Conservation (phyloP, 352 stramenopile species). For the Phytophthora palmivora region DNA sequence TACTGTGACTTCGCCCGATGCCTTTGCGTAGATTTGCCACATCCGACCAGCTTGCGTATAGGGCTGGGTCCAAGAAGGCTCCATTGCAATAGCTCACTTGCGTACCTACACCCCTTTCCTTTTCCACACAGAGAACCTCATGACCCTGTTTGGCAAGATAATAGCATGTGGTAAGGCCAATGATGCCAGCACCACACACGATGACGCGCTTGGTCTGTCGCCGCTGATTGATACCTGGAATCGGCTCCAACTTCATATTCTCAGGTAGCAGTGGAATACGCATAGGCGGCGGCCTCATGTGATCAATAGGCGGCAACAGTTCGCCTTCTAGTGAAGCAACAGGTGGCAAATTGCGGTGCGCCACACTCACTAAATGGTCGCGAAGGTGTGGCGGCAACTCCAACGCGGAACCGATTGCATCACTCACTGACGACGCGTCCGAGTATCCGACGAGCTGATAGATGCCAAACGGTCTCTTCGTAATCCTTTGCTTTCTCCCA, state of each 20-base stretch:
- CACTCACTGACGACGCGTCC: conserved; percentile 42
- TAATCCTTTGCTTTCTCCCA: conserved; percentile 43
- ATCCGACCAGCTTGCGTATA: conserved; percentile 87
- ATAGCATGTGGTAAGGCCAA: conserved; percentile 86
- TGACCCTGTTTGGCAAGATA: conserved; percentile 87
- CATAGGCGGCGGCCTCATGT: conserved; percentile 59
- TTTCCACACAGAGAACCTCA: conserved; percentile 88
- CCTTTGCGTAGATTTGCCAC: conserved; percentile 67
- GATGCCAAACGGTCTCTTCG: conserved; percentile 43
- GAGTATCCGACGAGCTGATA: conserved; percentile 51
- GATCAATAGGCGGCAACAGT: conserved; percentile 66
- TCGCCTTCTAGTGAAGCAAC: conserved; percentile 51
- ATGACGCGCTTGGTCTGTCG: conserved; percentile 83
- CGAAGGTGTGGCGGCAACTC: conserved; percentile 66
- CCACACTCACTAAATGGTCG: conserved; percentile 63
- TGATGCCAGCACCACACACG: conserved; percentile 86
- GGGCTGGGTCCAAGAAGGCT: conserved; percentile 81
- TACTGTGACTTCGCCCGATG: conserved; percentile 13
- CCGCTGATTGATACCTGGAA: conserved; percentile 61
- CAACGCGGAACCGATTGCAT: conserved; percentile 37
- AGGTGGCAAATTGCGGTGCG: conserved; percentile 35
- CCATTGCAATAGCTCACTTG: conserved; percentile 86
- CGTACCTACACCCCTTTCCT: conserved; percentile 78
- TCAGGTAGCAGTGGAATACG: conserved; percentile 62
- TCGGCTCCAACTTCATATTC: conserved; percentile 76